These are phyloP conservation scores for Russula lepida DNA, from an alignment of 768 basidiomycete species.

Conservation along the genomic window DNA sequence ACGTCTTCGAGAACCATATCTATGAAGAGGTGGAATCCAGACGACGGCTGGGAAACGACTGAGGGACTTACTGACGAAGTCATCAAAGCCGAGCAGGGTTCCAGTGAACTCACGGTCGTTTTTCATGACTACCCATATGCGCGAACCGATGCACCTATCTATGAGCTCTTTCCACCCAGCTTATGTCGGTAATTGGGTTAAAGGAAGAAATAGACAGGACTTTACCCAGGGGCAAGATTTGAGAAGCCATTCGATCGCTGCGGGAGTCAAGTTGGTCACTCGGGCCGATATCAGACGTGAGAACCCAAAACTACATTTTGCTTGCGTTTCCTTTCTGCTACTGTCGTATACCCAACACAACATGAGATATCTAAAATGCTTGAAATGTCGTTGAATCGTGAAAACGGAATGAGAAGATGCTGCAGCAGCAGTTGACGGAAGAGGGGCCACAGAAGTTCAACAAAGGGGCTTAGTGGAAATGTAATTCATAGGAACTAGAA, in stretches of 20 bases:
- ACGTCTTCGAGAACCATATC: conserved; percentile 97
- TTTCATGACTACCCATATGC: conserved; percentile 99
- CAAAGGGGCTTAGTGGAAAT: conserved; percentile 10
- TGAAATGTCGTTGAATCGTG: conserved; percentile 14
- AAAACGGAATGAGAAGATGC: conserved; percentile 7
- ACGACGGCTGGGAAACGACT: neutral
- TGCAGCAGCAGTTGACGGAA: conserved; percentile 5
- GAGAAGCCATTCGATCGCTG: conserved; percentile 62
- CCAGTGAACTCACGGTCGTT: conserved; percentile 95
- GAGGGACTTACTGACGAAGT: conserved; percentile 92
- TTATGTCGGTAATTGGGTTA: neutral
- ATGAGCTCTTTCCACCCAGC: conserved; percentile 62
- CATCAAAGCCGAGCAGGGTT: conserved; percentile 91
- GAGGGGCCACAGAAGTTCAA: conserved; percentile 5
- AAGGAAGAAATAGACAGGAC: conserved; percentile 10
- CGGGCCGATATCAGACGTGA: conserved; percentile 1
- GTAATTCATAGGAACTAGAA: conserved; percentile 17
- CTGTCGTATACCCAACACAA: conserved; percentile 9
- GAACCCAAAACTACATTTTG: conserved; percentile 14
- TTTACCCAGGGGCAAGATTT: conserved; percentile 85
- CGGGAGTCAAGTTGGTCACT: neutral
- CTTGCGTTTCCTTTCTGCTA: conserved; percentile 6
- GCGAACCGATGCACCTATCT: conserved; percentile 93
- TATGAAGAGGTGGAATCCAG: conserved; percentile 24
- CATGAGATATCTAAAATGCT: conserved; percentile 20